These are phyloP conservation scores for Sporothrix dimorphospora DNA, from an alignment of 2,329 filamentous ascomycete species.

Conservation along the genomic window DNA sequence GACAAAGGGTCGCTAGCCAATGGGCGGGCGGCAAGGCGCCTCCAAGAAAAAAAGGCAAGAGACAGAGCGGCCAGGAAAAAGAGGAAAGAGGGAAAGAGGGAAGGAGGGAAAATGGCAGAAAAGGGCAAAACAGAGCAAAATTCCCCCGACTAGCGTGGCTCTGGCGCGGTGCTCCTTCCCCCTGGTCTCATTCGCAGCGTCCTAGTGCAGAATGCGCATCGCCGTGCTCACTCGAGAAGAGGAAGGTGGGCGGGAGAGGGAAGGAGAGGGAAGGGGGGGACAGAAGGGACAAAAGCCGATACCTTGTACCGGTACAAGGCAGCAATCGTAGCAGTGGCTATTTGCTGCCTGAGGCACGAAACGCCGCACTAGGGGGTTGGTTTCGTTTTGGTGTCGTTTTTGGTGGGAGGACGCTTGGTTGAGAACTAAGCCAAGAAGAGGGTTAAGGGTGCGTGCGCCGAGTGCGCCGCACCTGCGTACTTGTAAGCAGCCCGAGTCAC, in stretches of 20 bases:
- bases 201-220: constrained; percentile 15
- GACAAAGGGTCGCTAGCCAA: constrained; percentile 29
- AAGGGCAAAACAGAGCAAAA: constrained; percentile 27
- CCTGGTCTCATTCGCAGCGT: constrained; percentile 25
- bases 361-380: not conserved
- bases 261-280: not conserved
- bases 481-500: constrained; percentile 23
- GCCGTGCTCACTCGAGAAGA: constrained; percentile 1
- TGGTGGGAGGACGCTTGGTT: not conserved
- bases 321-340: constrained; percentile 3
- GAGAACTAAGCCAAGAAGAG: constrained; percentile 16
- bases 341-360: constrained; percentile 24
- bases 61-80: constrained; percentile 12
- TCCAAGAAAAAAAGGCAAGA: constrained; percentile 23
- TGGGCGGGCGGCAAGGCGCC: constrained; percentile 9
- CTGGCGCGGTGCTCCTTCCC: constrained; percentile 32
- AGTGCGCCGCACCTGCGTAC: constrained; percentile 9
- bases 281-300: not conserved
- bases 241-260: not conserved
- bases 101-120: constrained; percentile 20
- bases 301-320: constrained; percentile 27
- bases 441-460: constrained; percentile 7
- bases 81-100: not conserved
- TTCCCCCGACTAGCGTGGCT: constrained; percentile 31
- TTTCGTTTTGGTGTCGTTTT: not conserved